phyloP scores from a whole-genome alignment of 139 green algal species.

The Coelastrella sp. region DNA sequence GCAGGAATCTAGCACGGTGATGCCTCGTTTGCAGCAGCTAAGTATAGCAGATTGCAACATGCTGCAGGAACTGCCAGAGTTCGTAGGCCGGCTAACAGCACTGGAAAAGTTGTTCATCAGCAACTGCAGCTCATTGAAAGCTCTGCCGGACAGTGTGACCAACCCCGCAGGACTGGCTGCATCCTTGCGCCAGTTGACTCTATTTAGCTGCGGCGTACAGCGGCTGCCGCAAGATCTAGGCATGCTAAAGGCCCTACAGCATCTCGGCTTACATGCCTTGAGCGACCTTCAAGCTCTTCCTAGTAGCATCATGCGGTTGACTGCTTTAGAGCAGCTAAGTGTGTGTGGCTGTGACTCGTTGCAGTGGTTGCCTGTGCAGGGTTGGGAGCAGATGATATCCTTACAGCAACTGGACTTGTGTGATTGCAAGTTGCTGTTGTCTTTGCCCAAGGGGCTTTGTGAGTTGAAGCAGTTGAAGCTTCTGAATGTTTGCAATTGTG shows the following conservation, averaged over 20 bases:
- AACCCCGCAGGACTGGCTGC: background rate
- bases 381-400: background rate
- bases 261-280: background rate
- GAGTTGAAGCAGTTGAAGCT: background rate
- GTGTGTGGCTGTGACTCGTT: background rate
- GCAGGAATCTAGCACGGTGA: background rate
- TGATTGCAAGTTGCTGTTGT: background rate
- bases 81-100: background rate
- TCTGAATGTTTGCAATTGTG: background rate
- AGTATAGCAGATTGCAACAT: background rate
- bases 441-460: background rate
- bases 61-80: background rate
- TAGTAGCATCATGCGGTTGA: background rate
- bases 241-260: background rate
- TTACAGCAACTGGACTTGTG: background rate
- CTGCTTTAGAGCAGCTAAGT: background rate
- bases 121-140: background rate
- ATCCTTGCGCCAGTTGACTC: background rate
- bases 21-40: background rate
- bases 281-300: background rate
- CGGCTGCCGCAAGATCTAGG: background rate
- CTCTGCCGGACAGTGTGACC: background rate
- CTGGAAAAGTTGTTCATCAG: background rate
- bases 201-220: background rate
- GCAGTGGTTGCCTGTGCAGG: background rate